A percentile compares a stretch with the other conserved stretches of the same genome.
These are phyloP conservation scores for Penicillium hesseltinei DNA, from an alignment of 2,329 filamentous ascomycete genomes.

Conservation along the genomic window DNA sequence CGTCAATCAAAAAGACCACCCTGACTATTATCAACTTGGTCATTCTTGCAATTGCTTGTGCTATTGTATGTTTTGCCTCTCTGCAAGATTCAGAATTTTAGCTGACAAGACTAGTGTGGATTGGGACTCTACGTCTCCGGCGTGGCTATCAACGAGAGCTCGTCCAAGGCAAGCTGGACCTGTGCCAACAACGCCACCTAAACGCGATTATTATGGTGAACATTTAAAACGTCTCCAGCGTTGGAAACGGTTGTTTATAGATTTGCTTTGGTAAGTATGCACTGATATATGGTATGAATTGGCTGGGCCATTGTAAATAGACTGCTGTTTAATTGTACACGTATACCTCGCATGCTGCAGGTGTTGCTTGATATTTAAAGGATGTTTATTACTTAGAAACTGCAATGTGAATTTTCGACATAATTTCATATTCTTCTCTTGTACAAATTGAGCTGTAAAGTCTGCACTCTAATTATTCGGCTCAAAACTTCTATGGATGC, in stretches of 20 bases:
- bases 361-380: not conserved
- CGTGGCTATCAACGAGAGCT: constrained; percentile 36
- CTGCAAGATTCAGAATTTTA: not conserved
- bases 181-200: constrained; percentile 38
- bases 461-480: not conserved
- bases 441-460: not conserved
- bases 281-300: constrained; percentile 6
- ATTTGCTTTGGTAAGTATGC: not conserved
- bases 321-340: constrained; percentile 1
- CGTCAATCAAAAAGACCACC: constrained; percentile 42
- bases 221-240: not conserved
- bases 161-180: constrained; percentile 37
- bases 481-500: not conserved
- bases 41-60: constrained; percentile 37
- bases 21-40: constrained; percentile 46
- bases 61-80: constrained; percentile 23
- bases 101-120: constrained; percentile 33
- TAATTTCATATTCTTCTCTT: not conserved
- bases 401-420: not conserved
- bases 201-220: not conserved
- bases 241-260: constrained; percentile 4
- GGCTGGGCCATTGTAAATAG: constrained; percentile 17
- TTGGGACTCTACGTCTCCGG: constrained; percentile 44
- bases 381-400: not conserved
- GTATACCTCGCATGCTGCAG: not conserved